Base-by-base conservation (phyloP, 768 basidiomycete species). In the Sarcomyxa edulis region DNA sequence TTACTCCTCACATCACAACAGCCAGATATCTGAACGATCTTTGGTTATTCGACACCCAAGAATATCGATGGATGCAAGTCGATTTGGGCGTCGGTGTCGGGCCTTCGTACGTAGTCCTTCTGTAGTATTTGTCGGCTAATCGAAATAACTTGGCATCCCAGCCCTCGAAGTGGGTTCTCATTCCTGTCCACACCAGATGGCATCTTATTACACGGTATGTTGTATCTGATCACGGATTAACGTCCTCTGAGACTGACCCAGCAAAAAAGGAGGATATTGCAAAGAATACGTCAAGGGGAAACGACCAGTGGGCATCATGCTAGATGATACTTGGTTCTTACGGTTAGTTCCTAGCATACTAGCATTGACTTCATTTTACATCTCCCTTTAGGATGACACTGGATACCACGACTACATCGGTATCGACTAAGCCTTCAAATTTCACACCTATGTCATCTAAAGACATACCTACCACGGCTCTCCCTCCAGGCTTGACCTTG, bases 291-390 rank as follows among this genome's bases (percentile, higher is more conserved):
- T 61, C 15, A 92, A 93, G 53, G 89, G 90, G 2, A 89, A 90
- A 52, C 78, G 86, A 1, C 81, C 86, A 0, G 64, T 89, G 9
- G 92, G 92, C 1, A 67, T 91, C n/a, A 90, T 87, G 64, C 68
- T 94, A 5, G 88, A 91, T 12, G 91, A 96, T 52, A 89, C 86
- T 0, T 96, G 91, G 93, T 67, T 92, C 37, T 68, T 96, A 5
- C 74, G 76, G 84, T 87, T 39, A 2, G 72, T 58, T 9, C 25
- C 14, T 32, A 40, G 12, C 20, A 32, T 24, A 14, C 15, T 11
- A 16, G 19, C 16, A n/a, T 28, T 36, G 6, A 16, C 18, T 32
- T 22, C 21, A n/a, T 20, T 2, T 1, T 21, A 43, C 38, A 11
- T 20, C 35, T 21, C 31, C 12, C 14, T 50, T 58, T 23, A 52